phyloP scores from a whole-genome alignment of 140 eudicot genomes.

The Cichorium intybus region DNA sequence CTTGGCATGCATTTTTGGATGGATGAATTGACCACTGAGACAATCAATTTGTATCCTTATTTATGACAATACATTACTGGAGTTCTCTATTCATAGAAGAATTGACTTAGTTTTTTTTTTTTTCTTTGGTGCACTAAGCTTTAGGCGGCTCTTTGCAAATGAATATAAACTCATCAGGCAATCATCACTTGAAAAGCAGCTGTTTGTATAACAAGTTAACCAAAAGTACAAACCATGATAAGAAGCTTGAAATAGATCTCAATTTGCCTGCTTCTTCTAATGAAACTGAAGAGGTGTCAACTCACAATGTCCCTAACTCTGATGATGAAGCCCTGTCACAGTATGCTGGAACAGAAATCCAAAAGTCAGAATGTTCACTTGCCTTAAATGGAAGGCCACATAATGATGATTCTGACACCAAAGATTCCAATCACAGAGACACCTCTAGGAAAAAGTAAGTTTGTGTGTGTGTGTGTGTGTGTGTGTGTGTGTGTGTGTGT shows the following conservation, averaged over 20 bases:
- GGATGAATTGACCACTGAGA: slow-evolving; percentile 3
- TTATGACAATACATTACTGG: too few relatives aligned
- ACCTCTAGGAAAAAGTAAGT: slow-evolving; percentile 38
- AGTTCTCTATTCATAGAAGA: background rate
- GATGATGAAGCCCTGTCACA: slow-evolving; percentile 36
- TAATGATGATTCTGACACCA: slow-evolving; percentile 28
- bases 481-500: background rate
- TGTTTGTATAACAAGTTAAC: slow-evolving; percentile 30
- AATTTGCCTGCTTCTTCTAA: slow-evolving; percentile 40
- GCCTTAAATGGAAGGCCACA: slow-evolving; percentile 17
- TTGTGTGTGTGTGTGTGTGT: background rate
- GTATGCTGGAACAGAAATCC: slow-evolving; percentile 29
- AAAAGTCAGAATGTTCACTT: slow-evolving; percentile 23
- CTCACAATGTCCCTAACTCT: slow-evolving; percentile 18
- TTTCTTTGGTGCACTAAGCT: slow-evolving; percentile 6
- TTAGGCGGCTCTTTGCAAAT: slow-evolving; percentile 20
- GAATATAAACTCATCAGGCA: slow-evolving; percentile 35
- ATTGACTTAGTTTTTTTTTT: slow-evolving; percentile 6
- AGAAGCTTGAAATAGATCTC: slow-evolving; percentile 36
- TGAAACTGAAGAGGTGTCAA: slow-evolving; percentile 31
- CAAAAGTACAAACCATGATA: slow-evolving; percentile 15
- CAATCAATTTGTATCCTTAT: too few relatives aligned
- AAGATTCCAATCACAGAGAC: slow-evolving; percentile 30
- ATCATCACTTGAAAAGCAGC: slow-evolving; percentile 24
- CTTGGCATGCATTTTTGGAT: slow-evolving; percentile 2